Conservation (phyloP, 257 asterid species). For the Ilex aquifolium region DNA sequence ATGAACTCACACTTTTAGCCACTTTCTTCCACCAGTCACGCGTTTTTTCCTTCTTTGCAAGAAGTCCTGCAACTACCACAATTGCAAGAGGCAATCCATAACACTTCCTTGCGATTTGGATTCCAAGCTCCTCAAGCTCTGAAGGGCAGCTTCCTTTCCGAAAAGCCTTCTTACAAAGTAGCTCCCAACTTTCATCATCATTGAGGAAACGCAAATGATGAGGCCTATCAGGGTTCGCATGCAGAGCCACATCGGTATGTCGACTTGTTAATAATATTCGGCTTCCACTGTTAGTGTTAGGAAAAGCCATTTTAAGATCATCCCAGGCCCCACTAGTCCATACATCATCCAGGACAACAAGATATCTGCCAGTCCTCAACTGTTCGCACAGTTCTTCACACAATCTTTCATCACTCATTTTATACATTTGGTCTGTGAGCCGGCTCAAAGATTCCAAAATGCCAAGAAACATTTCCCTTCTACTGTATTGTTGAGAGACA, state of each 20-base stretch:
- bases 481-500: background rate
- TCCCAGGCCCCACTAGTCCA: background rate
- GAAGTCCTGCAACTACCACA: constrained; percentile 2
- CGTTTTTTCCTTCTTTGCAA: background rate
- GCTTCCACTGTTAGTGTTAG: background rate
- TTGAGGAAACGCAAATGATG: background rate
- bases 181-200: constrained; percentile 1
- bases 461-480: background rate
- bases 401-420: background rate
- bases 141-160: constrained; percentile 1
- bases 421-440: background rate
- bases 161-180: constrained; percentile 1
- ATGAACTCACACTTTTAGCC: background rate
- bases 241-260: background rate
- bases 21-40: constrained; percentile 5
- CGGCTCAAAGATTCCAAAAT: background rate
- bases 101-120: background rate
- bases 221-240: background rate
- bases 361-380: background rate
- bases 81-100: constrained; percentile 1
- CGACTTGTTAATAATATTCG: background rate
- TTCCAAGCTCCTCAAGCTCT: background rate
- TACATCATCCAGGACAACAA: background rate
- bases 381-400: background rate
- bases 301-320: constrained; percentile 4